Evolutionary conservation across 306 rosid species (phyloP), one percentile per base, ranked within the genome.

Genomic region (Prunus mongolica): DNA sequence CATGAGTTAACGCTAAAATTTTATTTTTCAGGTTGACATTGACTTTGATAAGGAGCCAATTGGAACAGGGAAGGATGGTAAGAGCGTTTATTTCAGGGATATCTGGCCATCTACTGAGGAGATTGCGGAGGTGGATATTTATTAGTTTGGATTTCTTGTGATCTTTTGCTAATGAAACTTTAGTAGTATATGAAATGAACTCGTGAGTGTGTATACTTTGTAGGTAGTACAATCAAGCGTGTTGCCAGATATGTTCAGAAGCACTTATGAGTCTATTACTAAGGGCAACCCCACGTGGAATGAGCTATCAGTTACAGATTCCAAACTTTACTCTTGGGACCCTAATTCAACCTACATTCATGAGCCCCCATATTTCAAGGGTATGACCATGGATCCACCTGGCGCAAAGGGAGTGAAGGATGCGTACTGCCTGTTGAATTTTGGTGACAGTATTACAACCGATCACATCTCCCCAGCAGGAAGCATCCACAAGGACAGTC

Each of bases 401-500:
- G 95, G 95, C 51, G 60, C 94, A 62, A 96, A 90, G 75, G 88
- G 93, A 46, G 97, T 94, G 62, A 94, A 88, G 84, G 96, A 92
- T 79, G 98, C 98, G 12, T 92, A 90, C 86, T 94, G 97, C 84
- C 79, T 94, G 67, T 77, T 94, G 79, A 92, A 87, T 68, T 92
- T 90, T 71, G 97, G 98, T 72, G 98, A 94, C 86, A 91, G 97
- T 83, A 92, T 92, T 54, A 92, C 97, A 46, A 95, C 98, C 18
- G 97, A 95, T 81, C 98, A 92, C 82, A 95, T 95, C 85, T 95
- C 97, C 71, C 97, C 97, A 41, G 95, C 98, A 11, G 98, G 98
- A 83, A 92, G 87, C 87, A 90, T 95, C 80, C 86, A 92, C 80
- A 95, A 89, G 85, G 97, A 95, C 65, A 95, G 97, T 78, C 97